Evolutionary conservation across 1,139 yeast genomes (phyloP), one percentile per base, ranked within the genome.

Genomic region (Lodderomyces elongisporus): DNA sequence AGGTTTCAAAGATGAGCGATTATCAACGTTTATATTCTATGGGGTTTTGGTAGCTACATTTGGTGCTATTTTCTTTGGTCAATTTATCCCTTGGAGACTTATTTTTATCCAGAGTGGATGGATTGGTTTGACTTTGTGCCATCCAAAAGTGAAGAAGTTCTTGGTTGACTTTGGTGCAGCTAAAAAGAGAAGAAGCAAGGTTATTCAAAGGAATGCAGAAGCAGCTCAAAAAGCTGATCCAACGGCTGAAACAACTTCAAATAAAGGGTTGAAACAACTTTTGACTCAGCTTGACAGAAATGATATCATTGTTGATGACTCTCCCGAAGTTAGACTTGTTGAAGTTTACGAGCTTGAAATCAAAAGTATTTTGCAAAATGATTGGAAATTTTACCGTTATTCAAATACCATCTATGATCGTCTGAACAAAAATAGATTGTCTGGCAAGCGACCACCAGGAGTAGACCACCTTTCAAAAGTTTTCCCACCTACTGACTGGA

Each of bases 271-370:
- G 30, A 24, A 13, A 28, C 28, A 14, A 36, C 21, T 18, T 13
- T 20, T 32, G 13, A 28, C 38, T 26, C 27, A 56, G 29, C 62
- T 66, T 28, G 74, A 70, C 32, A 52, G 74, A 28, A 52, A 56
- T 22, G 78, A 74, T 38, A 69, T 80, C 22, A 66, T 83, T 10
- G 65, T 85, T 20, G 94, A 85, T 49, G 91, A 82, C 39, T 57
- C 71, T 1, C 81, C 85, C 0, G 80, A 79, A 32, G 62, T 70
- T 0, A 61, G 70, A 34, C 55, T 66, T 10, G 89, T 85, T 5
- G 95, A 87, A 49, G 62, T 88, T 1, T 88, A 69, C 52, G 95
- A 87, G 54, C 65, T 88, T 18, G 84, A 85, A 50, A 66, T 70
- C 34, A 82, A 72, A 46, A 82, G 82, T 24, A 63, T 78, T 12